Evolutionary conservation across 306 rosid species (phyloP).

Genomic region (Clitoria ternatea): DNA sequence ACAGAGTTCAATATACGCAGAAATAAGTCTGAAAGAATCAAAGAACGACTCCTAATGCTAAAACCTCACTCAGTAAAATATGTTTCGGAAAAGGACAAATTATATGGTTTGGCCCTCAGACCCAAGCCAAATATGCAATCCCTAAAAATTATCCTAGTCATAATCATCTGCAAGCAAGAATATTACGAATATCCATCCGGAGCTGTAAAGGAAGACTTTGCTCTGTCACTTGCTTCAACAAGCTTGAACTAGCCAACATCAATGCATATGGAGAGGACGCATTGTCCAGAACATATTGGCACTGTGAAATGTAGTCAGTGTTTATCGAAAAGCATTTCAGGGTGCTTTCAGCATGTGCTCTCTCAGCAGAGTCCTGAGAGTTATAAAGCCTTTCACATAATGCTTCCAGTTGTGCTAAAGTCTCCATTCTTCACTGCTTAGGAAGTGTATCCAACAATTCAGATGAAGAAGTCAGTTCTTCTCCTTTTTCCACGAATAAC

Average conservation of each 20-base stretch:
- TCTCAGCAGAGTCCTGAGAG: constrained; percentile 46
- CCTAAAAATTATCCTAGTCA: constrained; percentile 24
- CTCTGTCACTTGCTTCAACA: constrained; percentile 58
- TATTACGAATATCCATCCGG: constrained; percentile 53
- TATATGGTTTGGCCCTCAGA: neutral
- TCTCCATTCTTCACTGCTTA: constrained; percentile 47
- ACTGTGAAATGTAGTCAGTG: constrained; percentile 44
- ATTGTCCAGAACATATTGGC: constrained; percentile 49
- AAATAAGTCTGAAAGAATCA: neutral
- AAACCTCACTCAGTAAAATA: constrained; percentile 13
- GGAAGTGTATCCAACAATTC: constrained; percentile 36
- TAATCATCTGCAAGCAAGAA: constrained; percentile 33
- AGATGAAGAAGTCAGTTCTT: constrained; percentile 39
- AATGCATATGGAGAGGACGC: constrained; percentile 51
- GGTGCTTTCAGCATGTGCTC: constrained; percentile 51
- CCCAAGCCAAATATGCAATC: constrained; percentile 13
- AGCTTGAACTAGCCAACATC: constrained; percentile 54
- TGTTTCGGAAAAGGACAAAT: constrained; percentile 6
- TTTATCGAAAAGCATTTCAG: constrained; percentile 47
- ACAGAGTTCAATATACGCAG: constrained; percentile 2
- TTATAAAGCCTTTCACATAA: constrained; percentile 50
- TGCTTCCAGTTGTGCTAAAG: constrained; percentile 48
- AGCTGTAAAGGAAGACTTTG: constrained; percentile 48
- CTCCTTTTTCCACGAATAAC: constrained; percentile 26
- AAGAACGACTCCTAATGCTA: neutral